These are phyloP conservation scores for Fusarium gaditjirri DNA, from an alignment of 2,329 filamentous ascomycete genomes.

Conservation along the genomic window DNA sequence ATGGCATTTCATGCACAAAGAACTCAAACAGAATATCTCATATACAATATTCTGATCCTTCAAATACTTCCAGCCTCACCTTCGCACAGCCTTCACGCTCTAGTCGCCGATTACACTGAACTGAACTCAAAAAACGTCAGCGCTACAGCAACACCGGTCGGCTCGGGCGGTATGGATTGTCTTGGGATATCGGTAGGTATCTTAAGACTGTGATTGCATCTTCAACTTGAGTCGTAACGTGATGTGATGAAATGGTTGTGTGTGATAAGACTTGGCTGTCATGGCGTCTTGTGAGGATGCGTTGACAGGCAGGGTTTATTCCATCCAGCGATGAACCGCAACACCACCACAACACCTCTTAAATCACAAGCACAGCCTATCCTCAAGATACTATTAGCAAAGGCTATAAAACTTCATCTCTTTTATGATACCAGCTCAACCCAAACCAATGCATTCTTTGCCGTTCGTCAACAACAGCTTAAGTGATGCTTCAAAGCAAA, in stretches of 20 bases:
- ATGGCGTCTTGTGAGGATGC: constrained; percentile 1
- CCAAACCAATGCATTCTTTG: neutral
- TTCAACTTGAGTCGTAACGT: neutral
- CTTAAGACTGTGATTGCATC: neutral
- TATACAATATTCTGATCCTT: neutral
- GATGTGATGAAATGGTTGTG: constrained; percentile 10
- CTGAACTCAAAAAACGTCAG: neutral
- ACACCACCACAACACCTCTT: neutral
- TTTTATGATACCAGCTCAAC: fast-evolving
- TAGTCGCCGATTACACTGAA: constrained; percentile 2
- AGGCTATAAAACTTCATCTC: too few species aligned
- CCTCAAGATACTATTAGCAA: too few species aligned
- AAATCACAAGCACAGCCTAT: fast-evolving
- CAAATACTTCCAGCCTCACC: neutral
- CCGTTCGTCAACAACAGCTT: neutral
- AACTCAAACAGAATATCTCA: fast-evolving
- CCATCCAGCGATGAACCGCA: neutral
- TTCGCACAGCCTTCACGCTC: neutral
- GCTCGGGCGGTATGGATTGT: constrained; percentile 27
- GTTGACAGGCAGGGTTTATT: neutral
- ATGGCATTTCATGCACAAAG: fast-evolving
- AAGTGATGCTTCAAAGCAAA: neutral
- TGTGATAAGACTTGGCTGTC: constrained; percentile 13
- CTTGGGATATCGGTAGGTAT: constrained; percentile 14
- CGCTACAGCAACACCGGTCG: constrained; percentile 6